These are phyloP conservation scores for Penicillium manginii DNA, from an alignment of 495 filamentous ascomycete genomes.

Conservation along the genomic window DNA sequence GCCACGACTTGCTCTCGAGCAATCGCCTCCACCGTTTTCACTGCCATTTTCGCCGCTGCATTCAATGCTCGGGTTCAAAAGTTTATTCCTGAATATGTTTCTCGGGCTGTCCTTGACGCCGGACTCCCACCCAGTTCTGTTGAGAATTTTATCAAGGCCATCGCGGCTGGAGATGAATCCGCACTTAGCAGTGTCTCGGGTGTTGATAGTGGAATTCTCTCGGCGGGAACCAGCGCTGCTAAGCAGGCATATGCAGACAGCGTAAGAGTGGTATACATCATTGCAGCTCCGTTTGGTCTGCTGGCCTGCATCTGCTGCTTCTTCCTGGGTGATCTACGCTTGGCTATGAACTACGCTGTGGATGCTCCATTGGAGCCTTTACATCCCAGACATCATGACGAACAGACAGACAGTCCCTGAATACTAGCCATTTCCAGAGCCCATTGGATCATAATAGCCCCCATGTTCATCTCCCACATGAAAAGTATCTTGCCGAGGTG, in stretches of 20 bases:
- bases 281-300: constrained; percentile 17
- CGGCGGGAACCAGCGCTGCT: neutral
- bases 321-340: constrained; percentile 14
- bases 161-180: neutral
- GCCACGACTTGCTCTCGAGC: constrained; percentile 15
- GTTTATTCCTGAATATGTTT: constrained; percentile 8
- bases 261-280: constrained; percentile 14
- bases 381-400: constrained; percentile 1
- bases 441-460: too few relatives aligned
- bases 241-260: constrained; percentile 18
- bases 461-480: too few relatives aligned
- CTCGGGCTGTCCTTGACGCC: constrained; percentile 7
- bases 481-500: too few relatives aligned
- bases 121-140: constrained; percentile 7
- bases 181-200: constrained; percentile 3
- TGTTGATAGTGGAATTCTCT: neutral
- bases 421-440: neutral
- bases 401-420: neutral
- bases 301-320: constrained; percentile 12
- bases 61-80: neutral
- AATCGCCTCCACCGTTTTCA: constrained; percentile 10
- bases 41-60: constrained; percentile 9
- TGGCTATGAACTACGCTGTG: constrained; percentile 14
- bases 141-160: constrained; percentile 5
- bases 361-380: constrained; percentile 16